These are phyloP conservation scores for Cordyceps tenuipes DNA, from an alignment of 2,329 filamentous ascomycete genomes.

Conservation along the genomic window DNA sequence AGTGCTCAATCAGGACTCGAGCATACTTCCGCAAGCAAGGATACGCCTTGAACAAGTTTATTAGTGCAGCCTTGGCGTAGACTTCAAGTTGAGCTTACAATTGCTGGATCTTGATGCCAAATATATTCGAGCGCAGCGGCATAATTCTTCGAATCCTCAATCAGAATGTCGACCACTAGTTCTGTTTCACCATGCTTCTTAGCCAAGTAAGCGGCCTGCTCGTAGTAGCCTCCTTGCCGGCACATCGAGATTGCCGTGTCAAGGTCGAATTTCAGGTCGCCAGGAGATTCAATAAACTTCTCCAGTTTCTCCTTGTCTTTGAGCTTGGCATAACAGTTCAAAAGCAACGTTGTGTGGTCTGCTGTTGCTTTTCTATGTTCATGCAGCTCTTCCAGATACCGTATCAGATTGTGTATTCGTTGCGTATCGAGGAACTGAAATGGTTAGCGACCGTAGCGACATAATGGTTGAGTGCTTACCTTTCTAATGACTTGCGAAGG, in stretches of 20 bases:
- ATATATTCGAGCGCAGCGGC: conserved; percentile 84
- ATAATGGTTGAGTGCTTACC: conserved; percentile 32
- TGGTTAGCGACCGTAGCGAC: conserved; percentile 19
- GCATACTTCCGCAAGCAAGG: conserved; percentile 92
- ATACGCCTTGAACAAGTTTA: conserved; percentile 52
- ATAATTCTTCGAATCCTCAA: conserved; percentile 91
- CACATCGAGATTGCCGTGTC: conserved; percentile 98
- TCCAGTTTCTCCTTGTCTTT: conserved; percentile 97
- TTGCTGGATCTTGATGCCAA: conserved; percentile 72
- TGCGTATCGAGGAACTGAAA: conserved; percentile 85
- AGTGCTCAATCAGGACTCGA: conserved; percentile 80
- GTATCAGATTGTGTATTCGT: conserved; percentile 92
- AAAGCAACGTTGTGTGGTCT: conserved; percentile 85
- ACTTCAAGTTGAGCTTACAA: conserved; percentile 40
- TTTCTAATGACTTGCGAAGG: conserved; percentile 95
- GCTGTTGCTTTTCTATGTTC: conserved; percentile 88
- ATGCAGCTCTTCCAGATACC: conserved; percentile 93
- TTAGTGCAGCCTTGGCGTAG: background rate
- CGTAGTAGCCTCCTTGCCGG: conserved; percentile 90
- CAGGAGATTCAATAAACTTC: conserved; percentile 91
- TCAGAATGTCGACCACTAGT: conserved; percentile 87
- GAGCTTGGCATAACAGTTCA: conserved; percentile 96
- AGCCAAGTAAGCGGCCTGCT: conserved; percentile 92
- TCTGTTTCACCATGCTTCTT: conserved; percentile 91
- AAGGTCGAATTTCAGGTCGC: conserved; percentile 89